phyloP scores from a whole-genome alignment of 176 grass and related monocot genomes.

The Paspalum notatum region DNA sequence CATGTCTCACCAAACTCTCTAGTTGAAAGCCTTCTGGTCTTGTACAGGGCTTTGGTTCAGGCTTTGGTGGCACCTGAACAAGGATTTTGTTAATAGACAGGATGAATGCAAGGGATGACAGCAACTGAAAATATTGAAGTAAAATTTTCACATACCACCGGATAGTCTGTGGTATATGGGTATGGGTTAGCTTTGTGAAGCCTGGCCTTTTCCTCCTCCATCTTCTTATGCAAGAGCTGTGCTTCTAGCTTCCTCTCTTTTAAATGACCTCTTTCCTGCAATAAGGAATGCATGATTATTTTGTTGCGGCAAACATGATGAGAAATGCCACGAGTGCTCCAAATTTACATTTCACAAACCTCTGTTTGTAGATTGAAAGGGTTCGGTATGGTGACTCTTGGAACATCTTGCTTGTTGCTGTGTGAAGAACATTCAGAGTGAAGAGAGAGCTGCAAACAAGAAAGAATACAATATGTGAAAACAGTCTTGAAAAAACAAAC shows the following conservation, averaged over 20 bases:
- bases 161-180: slow-evolving; percentile 93
- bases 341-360: slow-evolving; percentile 48
- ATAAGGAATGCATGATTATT: slow-evolving; percentile 24
- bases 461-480: not conserved
- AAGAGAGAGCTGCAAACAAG: slow-evolving; percentile 78
- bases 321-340: slow-evolving; percentile 15
- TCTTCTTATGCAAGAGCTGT: slow-evolving; percentile 67
- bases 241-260: slow-evolving; percentile 70
- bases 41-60: slow-evolving; percentile 86
- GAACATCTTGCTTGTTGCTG: slow-evolving; percentile 57
- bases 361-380: slow-evolving; percentile 94
- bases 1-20: slow-evolving; percentile 84
- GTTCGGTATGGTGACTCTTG: slow-evolving; percentile 64
- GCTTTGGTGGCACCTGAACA: slow-evolving; percentile 79
- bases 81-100: slow-evolving; percentile 19
- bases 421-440: slow-evolving; percentile 68
- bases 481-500: slow-evolving; percentile 2
- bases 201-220: slow-evolving; percentile 77
- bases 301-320: not conserved
- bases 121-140: not conserved
- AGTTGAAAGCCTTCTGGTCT: slow-evolving; percentile 86
- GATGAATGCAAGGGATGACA: slow-evolving; percentile 15
- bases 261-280: slow-evolving; percentile 83
- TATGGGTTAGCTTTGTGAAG: slow-evolving; percentile 87
- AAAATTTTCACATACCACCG: slow-evolving; percentile 59